Evolutionary conservation across 2,329 filamentous ascomycete genomes (phyloP), one percentile per base, ranked within the genome.

Genomic region (Xylariaceae sp.): DNA sequence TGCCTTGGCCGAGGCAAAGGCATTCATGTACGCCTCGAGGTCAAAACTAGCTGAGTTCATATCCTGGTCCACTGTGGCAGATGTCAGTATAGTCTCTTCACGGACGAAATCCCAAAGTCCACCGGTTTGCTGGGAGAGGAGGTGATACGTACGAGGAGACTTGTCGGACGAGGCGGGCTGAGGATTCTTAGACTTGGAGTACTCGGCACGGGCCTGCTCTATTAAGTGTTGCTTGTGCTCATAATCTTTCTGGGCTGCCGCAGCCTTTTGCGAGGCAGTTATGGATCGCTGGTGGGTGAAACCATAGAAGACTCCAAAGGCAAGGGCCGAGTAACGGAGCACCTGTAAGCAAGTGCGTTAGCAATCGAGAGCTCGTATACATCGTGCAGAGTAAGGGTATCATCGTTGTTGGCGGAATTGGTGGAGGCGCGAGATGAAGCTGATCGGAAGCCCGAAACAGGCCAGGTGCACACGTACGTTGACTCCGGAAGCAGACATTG

Each of bases 251-350:
- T 94, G 73, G 59, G 80, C 78, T 58, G 83, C 79, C 55, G 82
- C 75, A 48, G 78, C 70, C 71, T 83, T 86, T 62, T 89, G 81
- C 60, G 78, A 69, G 43, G 86, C 69, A 55, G 73, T 83, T 68
- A 98, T 85, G 49, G 81, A 79, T 63, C 85, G 77, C 75, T 98
- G 93, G 76, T 95, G 91, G 70, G 84, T 87, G 75, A 95, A 82
- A 67, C 93, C 93, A 76, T 98, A 98, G 73, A 95, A 84, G 65
- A 97, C 74, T 66, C 93, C 93, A 62, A 89, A 76, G 63, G 83
- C 87, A 55, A 98, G 87, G 65, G 90, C 90, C 64, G 89, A 91
- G 79, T 91, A 98, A 72, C 93, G 90, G 69, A 97, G 81, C 69
- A 98, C 91, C 93, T 98, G 68, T 39, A 58, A 11, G 41, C 33